Evolutionary conservation across 225 moss, liverwort and hornwort genomes (phyloP).

Genomic region (Climacium dendroides): DNA sequence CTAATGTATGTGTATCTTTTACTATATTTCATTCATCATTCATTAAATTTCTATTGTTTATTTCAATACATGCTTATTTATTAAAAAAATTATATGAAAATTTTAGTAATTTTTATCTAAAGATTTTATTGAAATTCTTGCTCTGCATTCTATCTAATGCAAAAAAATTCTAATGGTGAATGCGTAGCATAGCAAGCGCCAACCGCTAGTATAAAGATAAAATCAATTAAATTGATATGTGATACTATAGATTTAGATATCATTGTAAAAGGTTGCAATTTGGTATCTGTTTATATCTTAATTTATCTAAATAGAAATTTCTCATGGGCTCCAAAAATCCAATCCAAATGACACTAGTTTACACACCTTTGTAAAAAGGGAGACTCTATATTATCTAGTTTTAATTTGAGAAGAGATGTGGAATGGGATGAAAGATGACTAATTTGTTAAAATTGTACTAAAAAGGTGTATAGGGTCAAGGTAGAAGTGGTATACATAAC

Average conservation of each 20-base stretch:
- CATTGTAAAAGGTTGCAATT: background rate
- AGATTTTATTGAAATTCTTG: too few species aligned
- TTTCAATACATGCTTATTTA: too few species aligned
- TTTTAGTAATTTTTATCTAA: too few species aligned
- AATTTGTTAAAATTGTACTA: background rate
- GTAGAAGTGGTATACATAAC: background rate
- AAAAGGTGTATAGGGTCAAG: background rate
- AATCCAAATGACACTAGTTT: background rate
- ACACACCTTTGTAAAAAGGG: background rate
- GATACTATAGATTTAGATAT: background rate
- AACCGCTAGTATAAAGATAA: background rate
- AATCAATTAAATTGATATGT: fast-evolving
- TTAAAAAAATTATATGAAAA: too few species aligned
- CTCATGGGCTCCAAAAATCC: fast-evolving
- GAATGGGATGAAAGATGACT: too few species aligned
- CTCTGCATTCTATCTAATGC: too few species aligned
- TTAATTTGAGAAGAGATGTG: background rate
- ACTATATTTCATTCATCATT: too few species aligned
- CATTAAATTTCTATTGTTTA: too few species aligned
- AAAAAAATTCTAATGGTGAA: too few species aligned
- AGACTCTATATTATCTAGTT: background rate
- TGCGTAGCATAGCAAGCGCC: too few species aligned
- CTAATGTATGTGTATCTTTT: too few species aligned
- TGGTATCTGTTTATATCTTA: background rate
- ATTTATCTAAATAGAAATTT: background rate